Percentiles rank a stretch among this genome's conserved stretches.
phyloP scores from a whole-genome alignment of 257 asterid genomes.

The Mitragyna speciosa region DNA sequence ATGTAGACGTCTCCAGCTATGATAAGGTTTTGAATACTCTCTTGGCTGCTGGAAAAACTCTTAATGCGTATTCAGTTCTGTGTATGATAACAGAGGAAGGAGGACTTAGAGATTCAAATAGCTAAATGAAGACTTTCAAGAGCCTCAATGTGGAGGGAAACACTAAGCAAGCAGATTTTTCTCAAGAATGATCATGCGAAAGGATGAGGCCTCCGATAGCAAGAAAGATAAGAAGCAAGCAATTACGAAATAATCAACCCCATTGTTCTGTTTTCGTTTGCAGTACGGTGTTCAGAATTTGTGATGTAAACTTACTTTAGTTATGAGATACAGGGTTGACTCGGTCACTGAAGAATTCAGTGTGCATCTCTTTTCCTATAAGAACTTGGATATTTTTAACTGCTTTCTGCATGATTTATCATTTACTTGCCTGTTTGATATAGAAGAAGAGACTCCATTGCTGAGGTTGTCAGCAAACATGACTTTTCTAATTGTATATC shows the following conservation, averaged over 20 bases:
- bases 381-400: neutral
- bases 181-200: too few species aligned
- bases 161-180: conserved; percentile 87
- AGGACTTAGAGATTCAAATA: conserved; percentile 55
- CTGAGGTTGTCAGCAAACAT: neutral
- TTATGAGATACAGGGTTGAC: neutral
- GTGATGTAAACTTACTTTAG: neutral
- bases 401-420: conserved; percentile 1
- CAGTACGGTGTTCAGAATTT: neutral
- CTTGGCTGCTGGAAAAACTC: conserved; percentile 76
- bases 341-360: neutral
- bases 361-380: neutral
- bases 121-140: conserved; percentile 74
- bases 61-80: conserved; percentile 78
- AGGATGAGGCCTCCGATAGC: too few species aligned
- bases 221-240: too few species aligned
- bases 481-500: neutral
- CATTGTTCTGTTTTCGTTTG: neutral
- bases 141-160: conserved; percentile 76
- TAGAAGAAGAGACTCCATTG: neutral
- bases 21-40: conserved; percentile 90
- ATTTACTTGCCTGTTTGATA: neutral
- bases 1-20: conserved; percentile 47
- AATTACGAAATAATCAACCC: conserved; percentile 28
- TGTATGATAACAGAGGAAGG: conserved; percentile 79